Conservation (phyloP, 805 yeast species). For the Jamesozyma hellenica region DNA sequence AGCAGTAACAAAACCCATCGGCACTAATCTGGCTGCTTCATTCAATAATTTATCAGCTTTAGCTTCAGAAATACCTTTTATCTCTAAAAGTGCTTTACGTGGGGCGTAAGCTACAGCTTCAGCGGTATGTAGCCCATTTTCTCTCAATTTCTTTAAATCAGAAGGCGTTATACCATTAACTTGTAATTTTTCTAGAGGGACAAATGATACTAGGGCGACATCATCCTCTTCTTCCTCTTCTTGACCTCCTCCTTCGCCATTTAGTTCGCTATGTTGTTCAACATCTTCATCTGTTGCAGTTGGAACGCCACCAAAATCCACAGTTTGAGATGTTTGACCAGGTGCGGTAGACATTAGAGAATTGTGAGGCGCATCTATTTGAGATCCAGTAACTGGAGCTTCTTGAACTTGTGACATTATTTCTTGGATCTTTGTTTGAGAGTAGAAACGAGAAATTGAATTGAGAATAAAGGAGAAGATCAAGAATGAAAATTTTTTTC, state of each 20-base stretch:
- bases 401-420: slow-evolving; percentile 8
- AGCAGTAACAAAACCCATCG: slow-evolving; percentile 96
- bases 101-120: slow-evolving; percentile 93
- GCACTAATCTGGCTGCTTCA: slow-evolving; percentile 81
- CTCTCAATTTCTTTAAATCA: slow-evolving; percentile 72
- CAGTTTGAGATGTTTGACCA: slow-evolving; percentile 11
- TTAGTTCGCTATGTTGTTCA: neutral
- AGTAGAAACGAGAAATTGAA: too few relatives aligned
- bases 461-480: too few relatives aligned
- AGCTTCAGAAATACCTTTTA: slow-evolving; percentile 91
- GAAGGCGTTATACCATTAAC: slow-evolving; percentile 79
- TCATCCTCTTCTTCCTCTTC: slow-evolving; percentile 38
- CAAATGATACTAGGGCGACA: slow-evolving; percentile 31
- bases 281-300: neutral
- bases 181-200: slow-evolving; percentile 31
- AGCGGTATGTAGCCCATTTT: slow-evolving; percentile 79
- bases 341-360: slow-evolving; percentile 22
- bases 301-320: slow-evolving; percentile 3
- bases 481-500: too few relatives aligned
- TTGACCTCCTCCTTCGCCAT: slow-evolving; percentile 4
- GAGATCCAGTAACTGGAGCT: neutral
- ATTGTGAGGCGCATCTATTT: slow-evolving; percentile 1
- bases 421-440: too few relatives aligned
- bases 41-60: slow-evolving; percentile 78
- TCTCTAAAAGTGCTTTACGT: slow-evolving; percentile 59